phyloP scores from a whole-genome alignment of 257 asterid species.

The Nicotiana tomentosiformis region DNA sequence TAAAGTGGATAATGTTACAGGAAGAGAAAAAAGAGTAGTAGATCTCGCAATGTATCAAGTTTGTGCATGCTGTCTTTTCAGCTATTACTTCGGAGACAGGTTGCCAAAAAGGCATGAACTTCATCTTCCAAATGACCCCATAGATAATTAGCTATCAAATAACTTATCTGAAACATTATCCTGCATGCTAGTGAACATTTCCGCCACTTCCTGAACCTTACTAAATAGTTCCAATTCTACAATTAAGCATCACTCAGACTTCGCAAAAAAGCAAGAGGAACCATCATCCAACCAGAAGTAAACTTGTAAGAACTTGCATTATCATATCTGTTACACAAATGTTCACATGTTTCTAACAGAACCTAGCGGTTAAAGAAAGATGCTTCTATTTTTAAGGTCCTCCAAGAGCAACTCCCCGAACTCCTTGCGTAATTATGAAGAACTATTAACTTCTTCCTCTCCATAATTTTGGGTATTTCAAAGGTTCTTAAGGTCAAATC shows the following conservation, averaged over 20 bases:
- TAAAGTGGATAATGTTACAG: background rate
- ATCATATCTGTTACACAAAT: background rate
- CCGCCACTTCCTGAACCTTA: background rate
- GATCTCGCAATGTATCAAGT: background rate
- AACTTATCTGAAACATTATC: background rate
- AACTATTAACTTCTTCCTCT: background rate
- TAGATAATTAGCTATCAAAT: background rate
- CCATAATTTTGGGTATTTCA: background rate
- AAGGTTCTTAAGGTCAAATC: background rate
- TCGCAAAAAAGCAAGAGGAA: background rate
- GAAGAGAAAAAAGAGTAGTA: background rate
- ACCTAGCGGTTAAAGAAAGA: background rate
- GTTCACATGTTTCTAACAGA: background rate
- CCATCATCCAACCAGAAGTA: background rate
- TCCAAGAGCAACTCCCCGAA: background rate
- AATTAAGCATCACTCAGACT: background rate
- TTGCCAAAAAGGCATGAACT: background rate
- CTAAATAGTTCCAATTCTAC: conserved; percentile 5
- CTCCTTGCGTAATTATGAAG: background rate
- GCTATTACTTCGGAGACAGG: background rate
- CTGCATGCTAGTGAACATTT: background rate
- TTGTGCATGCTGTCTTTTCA: background rate
- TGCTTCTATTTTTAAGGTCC: background rate
- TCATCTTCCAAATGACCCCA: background rate
- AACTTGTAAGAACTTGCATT: background rate